Base-by-base conservation (phyloP, 768 basidiomycete species). In the Lactarius deliciosus region DNA sequence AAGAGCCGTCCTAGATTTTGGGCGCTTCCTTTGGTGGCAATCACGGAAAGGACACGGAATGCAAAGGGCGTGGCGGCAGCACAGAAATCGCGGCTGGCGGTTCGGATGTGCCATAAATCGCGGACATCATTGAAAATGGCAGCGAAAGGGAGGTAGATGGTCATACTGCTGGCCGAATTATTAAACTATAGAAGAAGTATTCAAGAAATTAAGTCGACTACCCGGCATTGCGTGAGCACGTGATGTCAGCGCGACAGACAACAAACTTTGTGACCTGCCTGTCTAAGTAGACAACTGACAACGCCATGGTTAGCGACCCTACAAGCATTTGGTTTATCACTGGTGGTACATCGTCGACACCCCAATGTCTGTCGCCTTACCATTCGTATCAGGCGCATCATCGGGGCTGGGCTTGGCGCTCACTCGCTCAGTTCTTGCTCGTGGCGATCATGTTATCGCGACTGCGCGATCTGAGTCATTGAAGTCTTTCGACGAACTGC, bases 321-420 rank as follows among this genome's bases (percentile, higher is more conserved):
- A 7, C 58, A 50, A 61, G 45, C 41, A 60, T 65, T n/a, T 65
- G 68, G 68, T 47, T 68, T 7, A 62, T 68, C 45, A 68, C 68
- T 25, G 68, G 68, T 68, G 8, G 30, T 16, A 57, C 54, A 6
- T 45, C 20, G 11, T 40, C 20, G 16, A 20, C 32, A 20, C 50
- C 22, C 10, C 32, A 30, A 43, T 28, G 56, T 6, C 36, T 5
- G 8, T 58, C 57, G 2, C 40, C 11, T 18, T 34, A n/a, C 34
- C 9, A 18, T 11, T 6, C 10, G 10, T 20, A 22, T 32, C 28
- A 68, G 64, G 68, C 22, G 64, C 68, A 11, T 61, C 68, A 3
- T 15, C 55, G 5, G 63, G 68, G 5, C 30, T 68, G 16, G 68
- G 68, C n/a, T 36, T 68, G 25, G 68, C 68, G 18, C 60, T 68